Percentiles rank a stretch among this genome's conserved stretches.
Conservation (phyloP, 1,284 basidiomycete species). For the Lentinula novae-zelandiae region DNA sequence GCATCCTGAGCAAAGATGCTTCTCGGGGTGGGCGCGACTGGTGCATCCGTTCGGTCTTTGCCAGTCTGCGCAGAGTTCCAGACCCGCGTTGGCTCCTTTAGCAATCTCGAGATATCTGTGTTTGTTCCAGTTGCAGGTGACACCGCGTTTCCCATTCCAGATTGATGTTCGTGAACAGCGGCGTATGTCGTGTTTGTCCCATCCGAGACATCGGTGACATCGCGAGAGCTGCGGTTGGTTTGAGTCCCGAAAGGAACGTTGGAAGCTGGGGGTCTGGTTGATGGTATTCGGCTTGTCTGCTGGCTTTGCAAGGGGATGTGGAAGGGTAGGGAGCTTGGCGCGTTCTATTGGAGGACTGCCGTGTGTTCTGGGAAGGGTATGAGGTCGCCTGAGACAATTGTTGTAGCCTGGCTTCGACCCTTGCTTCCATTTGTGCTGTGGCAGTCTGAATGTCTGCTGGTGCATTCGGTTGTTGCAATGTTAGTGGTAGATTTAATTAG, state of each 20-base stretch:
- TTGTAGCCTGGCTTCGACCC: too few relatives aligned
- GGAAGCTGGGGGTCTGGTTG: neutral
- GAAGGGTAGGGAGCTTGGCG: too few relatives aligned
- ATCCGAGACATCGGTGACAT: neutral
- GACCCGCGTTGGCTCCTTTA: neutral
- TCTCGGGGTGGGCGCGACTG: neutral
- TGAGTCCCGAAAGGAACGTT: slow-evolving; percentile 5
- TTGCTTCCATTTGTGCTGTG: too few relatives aligned
- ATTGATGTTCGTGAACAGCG: neutral
- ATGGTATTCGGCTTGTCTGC: neutral
- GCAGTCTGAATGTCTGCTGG: too few relatives aligned
- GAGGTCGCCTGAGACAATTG: too few relatives aligned
- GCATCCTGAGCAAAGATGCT: slow-evolving; percentile 1
- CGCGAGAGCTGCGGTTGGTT: neutral
- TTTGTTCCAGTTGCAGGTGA: slow-evolving; percentile 10
- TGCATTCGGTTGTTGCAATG: too few relatives aligned
- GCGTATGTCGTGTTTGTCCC: neutral
- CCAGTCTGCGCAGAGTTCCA: neutral
- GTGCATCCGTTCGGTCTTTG: slow-evolving; percentile 13
- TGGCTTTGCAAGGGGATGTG: neutral
- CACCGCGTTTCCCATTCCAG: slow-evolving; percentile 11
- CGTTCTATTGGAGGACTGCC: neutral
- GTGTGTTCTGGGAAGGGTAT: too few relatives aligned
- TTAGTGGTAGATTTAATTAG: too few relatives aligned
- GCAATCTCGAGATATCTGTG: neutral